phyloP scores from a whole-genome alignment of 345 rosid species.

The Excoecaria agallocha region DNA sequence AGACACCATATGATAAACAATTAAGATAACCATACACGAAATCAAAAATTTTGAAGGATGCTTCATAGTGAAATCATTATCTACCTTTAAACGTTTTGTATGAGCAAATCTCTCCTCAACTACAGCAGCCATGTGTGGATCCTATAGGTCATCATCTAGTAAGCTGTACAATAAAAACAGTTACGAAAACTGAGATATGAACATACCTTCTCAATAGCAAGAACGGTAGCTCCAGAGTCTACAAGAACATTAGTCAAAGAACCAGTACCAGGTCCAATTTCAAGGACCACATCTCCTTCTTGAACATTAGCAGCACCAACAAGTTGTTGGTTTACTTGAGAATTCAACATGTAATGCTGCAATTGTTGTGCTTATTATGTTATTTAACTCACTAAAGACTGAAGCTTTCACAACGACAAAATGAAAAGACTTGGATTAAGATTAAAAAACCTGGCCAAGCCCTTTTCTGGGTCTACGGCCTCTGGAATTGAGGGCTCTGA shows the following conservation, averaged over 20 bases:
- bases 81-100: conserved; percentile 57
- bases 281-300: conserved; percentile 80
- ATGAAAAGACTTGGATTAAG: too few relatives aligned
- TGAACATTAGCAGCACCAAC: conserved; percentile 51
- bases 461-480: conserved; percentile 86
- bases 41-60: neutral
- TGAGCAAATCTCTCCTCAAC: conserved; percentile 65
- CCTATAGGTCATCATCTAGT: conserved; percentile 37
- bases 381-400: neutral
- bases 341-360: conserved; percentile 94
- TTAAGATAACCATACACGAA: neutral
- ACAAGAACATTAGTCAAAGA: conserved; percentile 79
- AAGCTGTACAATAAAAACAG: neutral
- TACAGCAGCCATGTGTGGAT: conserved; percentile 77
- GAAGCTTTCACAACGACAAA: too few relatives aligned
- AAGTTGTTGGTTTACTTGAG: conserved; percentile 68
- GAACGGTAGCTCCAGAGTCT: conserved; percentile 62
- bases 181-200: neutral
- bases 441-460: conserved; percentile 68
- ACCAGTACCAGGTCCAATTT: conserved; percentile 96
- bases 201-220: conserved; percentile 76
- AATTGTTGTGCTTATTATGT: neutral
- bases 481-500: conserved; percentile 78
- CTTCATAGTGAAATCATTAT: neutral
- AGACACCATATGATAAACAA: neutral